Conservation (phyloP, 305 asterid species). For the Fraxinus nigra region DNA sequence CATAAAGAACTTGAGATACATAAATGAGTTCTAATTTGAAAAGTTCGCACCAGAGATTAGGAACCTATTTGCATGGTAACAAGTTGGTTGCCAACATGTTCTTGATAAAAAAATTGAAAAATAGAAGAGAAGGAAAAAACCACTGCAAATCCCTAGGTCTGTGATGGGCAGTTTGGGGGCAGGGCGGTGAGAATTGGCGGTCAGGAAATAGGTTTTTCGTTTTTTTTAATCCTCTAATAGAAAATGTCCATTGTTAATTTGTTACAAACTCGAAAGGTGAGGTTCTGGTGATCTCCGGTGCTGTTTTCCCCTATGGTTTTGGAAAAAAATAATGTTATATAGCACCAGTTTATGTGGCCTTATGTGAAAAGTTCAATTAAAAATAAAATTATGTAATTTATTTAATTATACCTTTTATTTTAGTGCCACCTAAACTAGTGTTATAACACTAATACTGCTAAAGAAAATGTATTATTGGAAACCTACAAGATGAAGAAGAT, state of each 20-base stretch:
- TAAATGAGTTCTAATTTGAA: background rate
- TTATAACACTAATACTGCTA: too few species aligned
- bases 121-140: background rate
- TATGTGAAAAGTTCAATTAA: too few species aligned
- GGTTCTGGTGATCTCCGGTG: background rate
- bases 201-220: background rate
- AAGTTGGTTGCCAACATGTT: background rate
- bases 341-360: too few species aligned
- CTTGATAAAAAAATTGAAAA: background rate
- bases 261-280: background rate
- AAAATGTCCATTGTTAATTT: background rate
- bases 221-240: too few species aligned
- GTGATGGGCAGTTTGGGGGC: background rate
- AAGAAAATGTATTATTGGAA: background rate
- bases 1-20: background rate
- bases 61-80: background rate
- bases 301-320: background rate
- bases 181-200: background rate
- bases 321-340: too few species aligned
- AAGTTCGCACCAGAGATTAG: background rate
- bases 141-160: background rate
- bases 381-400: too few species aligned
- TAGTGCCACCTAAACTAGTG: too few species aligned
- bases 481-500: background rate
- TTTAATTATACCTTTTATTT: too few species aligned